Evolutionary conservation across 345 rosid genomes (phyloP), one percentile per base, ranked within the genome.

Genomic region (Citrus reticulata): DNA sequence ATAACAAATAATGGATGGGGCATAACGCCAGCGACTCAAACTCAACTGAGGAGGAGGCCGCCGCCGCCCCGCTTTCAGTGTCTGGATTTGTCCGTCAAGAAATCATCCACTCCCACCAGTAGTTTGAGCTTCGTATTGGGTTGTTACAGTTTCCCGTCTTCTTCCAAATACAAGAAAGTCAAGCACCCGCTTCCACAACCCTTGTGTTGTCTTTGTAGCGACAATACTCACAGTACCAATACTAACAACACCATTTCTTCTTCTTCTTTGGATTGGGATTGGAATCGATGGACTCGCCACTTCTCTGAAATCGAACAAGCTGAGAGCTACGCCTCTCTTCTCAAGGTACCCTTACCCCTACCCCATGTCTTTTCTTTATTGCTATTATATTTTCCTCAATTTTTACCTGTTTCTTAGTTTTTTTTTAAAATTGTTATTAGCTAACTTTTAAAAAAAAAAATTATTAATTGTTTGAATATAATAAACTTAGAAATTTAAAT

Each of bases 271-370:
- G 90, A 87, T 63, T 95, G 98, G 98, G 98, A 92, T 85, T 95
- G 98, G 99, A 85, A 75, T 87, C 84, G 94, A 40, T 95, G 99
- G 99, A 89, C 75, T 69, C 96, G 94, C 62, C 95, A 93, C 81
- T 93, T 95, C 86, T 81, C 91, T 63, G 97, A 91, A 79, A 82
- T 92, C 74, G 97, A 93, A 57, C 91, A 93, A 77, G 86, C 92
- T 78, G 97, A 95, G 82, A 86, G 87, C 83, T 85, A 81, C 39
- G 91, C 94, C 57, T 93, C 99, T 70, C 91, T 88, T 57, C 96
- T 95, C 80, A 93, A 90, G 95, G 98, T 93, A 58, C 14, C 27
- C 40, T 40, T 29, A 34, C 67, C 3, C 51, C 51, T 46, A 11
- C 51, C 22, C 58, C 6, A 54, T 54, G 58, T 54, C 20, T 54